Conservation (phyloP, 164 flowering plant genomes). For the Aristolochia fimbriata region DNA sequence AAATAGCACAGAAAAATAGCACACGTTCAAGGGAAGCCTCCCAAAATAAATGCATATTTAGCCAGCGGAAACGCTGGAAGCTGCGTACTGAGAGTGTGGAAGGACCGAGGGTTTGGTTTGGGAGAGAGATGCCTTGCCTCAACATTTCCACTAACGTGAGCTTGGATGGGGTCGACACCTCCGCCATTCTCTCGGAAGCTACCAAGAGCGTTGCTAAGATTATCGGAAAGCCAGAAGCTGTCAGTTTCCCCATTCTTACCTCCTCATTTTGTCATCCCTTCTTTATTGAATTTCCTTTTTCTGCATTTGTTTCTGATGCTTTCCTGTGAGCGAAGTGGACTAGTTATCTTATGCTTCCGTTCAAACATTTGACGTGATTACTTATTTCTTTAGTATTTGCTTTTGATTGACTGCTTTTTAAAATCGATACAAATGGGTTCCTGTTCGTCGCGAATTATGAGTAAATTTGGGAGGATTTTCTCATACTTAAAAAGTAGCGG, state of each 20-base stretch:
- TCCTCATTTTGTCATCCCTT: slow-evolving; percentile 2
- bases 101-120: too few relatives aligned
- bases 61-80: too few relatives aligned
- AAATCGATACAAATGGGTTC: not conserved
- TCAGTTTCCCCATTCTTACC: slow-evolving; percentile 16
- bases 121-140: slow-evolving; percentile 55
- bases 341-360: not conserved
- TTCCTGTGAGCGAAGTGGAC: not conserved
- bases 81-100: too few relatives aligned
- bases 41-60: too few relatives aligned
- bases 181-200: slow-evolving; percentile 70
- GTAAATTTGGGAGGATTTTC: not conserved
- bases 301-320: not conserved
- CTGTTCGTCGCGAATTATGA: not conserved
- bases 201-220: slow-evolving; percentile 52
- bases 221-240: slow-evolving; percentile 76
- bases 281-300: not conserved
- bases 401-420: not conserved
- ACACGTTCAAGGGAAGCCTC: too few relatives aligned
- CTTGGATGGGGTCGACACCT: slow-evolving; percentile 67
- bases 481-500: too few relatives aligned
- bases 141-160: slow-evolving; percentile 67
- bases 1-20: too few relatives aligned
- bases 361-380: not conserved
- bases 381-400: not conserved